Evolutionary conservation across 2,329 filamentous ascomycete species (phyloP), one percentile per base, ranked within the genome.

Genomic region (Apiospora rasikravindrae): DNA sequence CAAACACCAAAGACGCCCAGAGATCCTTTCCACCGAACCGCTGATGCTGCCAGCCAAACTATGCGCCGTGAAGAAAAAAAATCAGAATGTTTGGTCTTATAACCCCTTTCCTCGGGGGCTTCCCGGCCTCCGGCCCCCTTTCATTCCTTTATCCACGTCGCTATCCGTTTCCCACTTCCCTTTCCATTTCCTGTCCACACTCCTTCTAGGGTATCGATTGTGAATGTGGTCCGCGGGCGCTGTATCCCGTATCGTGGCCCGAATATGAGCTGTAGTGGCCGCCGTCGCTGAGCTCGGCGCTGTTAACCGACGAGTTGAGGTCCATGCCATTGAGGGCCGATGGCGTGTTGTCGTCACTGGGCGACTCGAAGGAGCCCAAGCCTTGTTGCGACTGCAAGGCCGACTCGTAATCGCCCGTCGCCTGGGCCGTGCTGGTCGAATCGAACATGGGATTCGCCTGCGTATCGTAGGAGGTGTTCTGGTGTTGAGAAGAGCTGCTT

Each of bases 41-140:
- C 67, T 69, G 67, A 69, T 69, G 67, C 67, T 69, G n/a, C 67
- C 67, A 69, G 67, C 26, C 67, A 29, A 49, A 69, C 44, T 49
- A 49, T 69, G 33, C 67, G 67, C 67, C 67, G 57, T 64, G 33
- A 64, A 37, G 8, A 7, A 37, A 6, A 37, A 37, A 37, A 64
- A 64, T 29, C 57, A 40, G 33, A 64, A 64, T 19, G 22, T n/a
- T 64, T n/a, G 57, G 57, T 37, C 57, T 64, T 37, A 33, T n/a
- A 64, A 40, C 57, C 57, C 5, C 49, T 19, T 40, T 64, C 19
- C 29, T 37, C 16, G 26, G 10, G 29, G 19, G 29, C 10, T 40
- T 37, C 8, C 2, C 33, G 33, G 33, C 33, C 33, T 3, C 33
- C 33, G 33, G 19, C 22, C 53, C 57, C 33, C n/a, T 6, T 14